These are phyloP conservation scores for Myriangium duriaei DNA, from an alignment of 2,329 filamentous ascomycete species.

Conservation along the genomic window DNA sequence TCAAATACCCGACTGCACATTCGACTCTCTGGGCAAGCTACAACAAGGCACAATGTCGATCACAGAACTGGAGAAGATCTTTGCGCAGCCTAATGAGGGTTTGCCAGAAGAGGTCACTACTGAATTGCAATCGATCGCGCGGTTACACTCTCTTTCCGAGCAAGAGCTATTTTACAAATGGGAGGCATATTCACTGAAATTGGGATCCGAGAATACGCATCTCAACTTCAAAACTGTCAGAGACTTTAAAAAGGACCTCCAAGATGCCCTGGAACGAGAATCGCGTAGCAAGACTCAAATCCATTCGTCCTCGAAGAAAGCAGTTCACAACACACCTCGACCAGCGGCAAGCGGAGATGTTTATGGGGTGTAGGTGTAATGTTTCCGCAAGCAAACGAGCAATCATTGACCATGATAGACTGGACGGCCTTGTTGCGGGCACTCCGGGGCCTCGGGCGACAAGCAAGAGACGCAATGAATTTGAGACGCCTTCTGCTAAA, in stretches of 20 bases:
- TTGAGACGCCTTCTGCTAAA: slow-evolving; percentile 38
- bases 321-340: slow-evolving; percentile 44
- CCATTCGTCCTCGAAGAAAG: slow-evolving; percentile 47
- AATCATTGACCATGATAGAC: slow-evolving; percentile 20
- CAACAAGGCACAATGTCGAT: slow-evolving; percentile 6
- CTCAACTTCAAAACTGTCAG: slow-evolving; percentile 58
- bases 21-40: no score
- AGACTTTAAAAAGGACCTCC: slow-evolving; percentile 74
- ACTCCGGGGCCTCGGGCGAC: slow-evolving; percentile 33
- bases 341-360: slow-evolving; percentile 45
- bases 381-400: not conserved
- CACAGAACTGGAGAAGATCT: slow-evolving; percentile 47
- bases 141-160: slow-evolving; percentile 64
- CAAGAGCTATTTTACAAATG: slow-evolving; percentile 97
- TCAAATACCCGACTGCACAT: not conserved
- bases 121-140: slow-evolving; percentile 77
- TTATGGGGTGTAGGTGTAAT: slow-evolving; percentile 59
- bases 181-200: slow-evolving; percentile 95
- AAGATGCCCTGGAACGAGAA: slow-evolving; percentile 70
- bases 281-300: slow-evolving; percentile 52
- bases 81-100: slow-evolving; percentile 35
- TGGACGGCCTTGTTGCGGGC: slow-evolving; percentile 35
- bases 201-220: slow-evolving; percentile 67
- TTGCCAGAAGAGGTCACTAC: slow-evolving; percentile 65
- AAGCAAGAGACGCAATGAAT: slow-evolving; percentile 41